Evolutionary conservation across 768 basidiomycete genomes (phyloP).

Genomic region (Zangia roseola): DNA sequence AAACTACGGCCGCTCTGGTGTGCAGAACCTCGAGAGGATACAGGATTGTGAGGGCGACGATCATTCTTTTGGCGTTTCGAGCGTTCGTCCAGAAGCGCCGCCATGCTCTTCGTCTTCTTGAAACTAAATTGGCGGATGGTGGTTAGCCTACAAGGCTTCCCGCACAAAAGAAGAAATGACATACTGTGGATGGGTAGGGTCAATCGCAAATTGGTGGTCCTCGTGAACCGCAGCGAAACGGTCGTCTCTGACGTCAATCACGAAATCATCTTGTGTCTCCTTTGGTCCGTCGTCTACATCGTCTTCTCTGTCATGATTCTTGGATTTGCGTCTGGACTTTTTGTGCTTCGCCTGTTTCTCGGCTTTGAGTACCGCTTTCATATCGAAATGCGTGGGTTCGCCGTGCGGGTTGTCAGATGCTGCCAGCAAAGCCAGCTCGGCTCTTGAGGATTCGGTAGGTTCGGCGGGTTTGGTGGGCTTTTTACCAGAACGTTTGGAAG

Average conservation of each 20-base stretch:
- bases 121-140: constrained; percentile 50
- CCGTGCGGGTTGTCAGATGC: constrained; percentile 51
- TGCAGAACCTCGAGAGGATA: background rate
- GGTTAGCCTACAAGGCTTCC: background rate
- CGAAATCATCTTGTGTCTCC: constrained; percentile 79
- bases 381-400: constrained; percentile 80
- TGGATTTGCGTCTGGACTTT: constrained; percentile 37
- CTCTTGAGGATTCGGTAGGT: constrained; percentile 32
- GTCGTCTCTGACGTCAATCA: constrained; percentile 80
- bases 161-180: constrained; percentile 29
- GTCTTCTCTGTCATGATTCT: constrained; percentile 21
- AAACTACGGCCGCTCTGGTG: constrained; percentile 39
- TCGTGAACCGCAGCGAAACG: constrained; percentile 89
- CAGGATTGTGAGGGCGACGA: background rate
- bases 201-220: constrained; percentile 90
- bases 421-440: constrained; percentile 65
- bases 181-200: constrained; percentile 93
- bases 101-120: constrained; percentile 92
- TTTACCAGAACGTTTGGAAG: constrained; percentile 20
- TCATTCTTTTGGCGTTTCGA: constrained; percentile 54
- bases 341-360: constrained; percentile 62
- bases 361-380: constrained; percentile 83
- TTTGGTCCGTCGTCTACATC: constrained; percentile 46
- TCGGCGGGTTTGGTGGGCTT: constrained; percentile 24
- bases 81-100: constrained; percentile 81